phyloP scores from a whole-genome alignment of 2,329 filamentous ascomycete species.

The Teratosphaeriaceae sp. region DNA sequence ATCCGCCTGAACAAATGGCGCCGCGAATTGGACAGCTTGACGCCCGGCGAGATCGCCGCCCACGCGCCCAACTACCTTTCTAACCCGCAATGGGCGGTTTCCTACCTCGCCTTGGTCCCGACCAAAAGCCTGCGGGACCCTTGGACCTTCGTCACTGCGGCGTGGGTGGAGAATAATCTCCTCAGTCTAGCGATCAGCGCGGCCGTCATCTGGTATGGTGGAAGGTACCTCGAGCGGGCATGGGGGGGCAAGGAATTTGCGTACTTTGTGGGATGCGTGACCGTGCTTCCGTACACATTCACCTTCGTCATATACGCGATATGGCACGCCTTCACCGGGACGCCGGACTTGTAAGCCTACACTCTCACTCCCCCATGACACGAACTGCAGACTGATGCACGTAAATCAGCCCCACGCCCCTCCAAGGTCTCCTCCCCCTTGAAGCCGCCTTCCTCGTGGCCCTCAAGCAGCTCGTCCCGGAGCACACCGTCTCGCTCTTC shows the following conservation, averaged over 20 bases:
- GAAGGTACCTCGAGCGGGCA: constrained; percentile 88
- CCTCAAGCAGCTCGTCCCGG: constrained; percentile 94
- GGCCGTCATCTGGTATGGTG: constrained; percentile 80
- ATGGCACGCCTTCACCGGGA: constrained; percentile 62
- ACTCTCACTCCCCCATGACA: background rate
- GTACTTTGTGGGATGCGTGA: constrained; percentile 75
- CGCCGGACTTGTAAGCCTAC: constrained; percentile 59
- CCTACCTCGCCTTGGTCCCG: constrained; percentile 83
- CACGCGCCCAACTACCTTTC: constrained; percentile 29
- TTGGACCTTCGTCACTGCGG: constrained; percentile 83
- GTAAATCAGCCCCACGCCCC: constrained; percentile 59
- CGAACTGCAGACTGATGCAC: background rate
- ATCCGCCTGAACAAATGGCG: constrained; percentile 65
- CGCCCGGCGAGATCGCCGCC: constrained; percentile 16
- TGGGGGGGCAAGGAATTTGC: constrained; percentile 90
- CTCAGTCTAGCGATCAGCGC: constrained; percentile 74
- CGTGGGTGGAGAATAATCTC: constrained; percentile 87
- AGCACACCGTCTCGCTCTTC: constrained; percentile 93
- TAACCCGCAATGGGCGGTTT: constrained; percentile 39
- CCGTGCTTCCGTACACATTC: constrained; percentile 72
- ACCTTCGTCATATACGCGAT: constrained; percentile 66
- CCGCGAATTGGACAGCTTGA: constrained; percentile 21
- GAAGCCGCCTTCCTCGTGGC: constrained; percentile 93
- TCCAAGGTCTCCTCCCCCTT: constrained; percentile 81
- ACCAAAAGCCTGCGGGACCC: constrained; percentile 79